Evolutionary conservation across 352 stramenopile species (phyloP).

Genomic region (Globisporangium abappressorium): DNA sequence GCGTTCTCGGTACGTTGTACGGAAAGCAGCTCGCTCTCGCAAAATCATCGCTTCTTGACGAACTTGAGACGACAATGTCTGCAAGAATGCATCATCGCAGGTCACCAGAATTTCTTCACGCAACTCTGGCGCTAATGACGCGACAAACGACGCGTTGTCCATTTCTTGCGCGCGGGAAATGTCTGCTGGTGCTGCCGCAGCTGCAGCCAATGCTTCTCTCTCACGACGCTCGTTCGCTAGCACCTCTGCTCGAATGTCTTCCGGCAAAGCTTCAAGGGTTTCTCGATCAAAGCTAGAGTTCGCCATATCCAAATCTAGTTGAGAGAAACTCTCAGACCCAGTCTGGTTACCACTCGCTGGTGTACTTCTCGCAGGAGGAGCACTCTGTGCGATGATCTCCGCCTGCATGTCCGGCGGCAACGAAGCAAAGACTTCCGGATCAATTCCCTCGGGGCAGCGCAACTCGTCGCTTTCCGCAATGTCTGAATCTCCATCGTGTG

Average conservation of each 20-base stretch:
- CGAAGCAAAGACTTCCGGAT: slow-evolving; percentile 95
- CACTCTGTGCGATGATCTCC: slow-evolving; percentile 90
- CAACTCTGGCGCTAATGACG: slow-evolving; percentile 93
- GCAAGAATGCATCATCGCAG: slow-evolving; percentile 94
- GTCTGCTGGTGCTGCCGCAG: slow-evolving; percentile 80
- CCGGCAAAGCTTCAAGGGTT: slow-evolving; percentile 94
- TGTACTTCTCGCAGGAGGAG: slow-evolving; percentile 29
- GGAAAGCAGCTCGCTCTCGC: slow-evolving; percentile 89
- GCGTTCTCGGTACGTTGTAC: slow-evolving; percentile 61
- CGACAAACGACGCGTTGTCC: slow-evolving; percentile 98
- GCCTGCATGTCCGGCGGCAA: slow-evolving; percentile 96
- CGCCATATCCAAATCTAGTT: slow-evolving; percentile 80
- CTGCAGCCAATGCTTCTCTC: slow-evolving; percentile 68
- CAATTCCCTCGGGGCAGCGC: slow-evolving; percentile 93
- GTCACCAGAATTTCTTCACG: slow-evolving; percentile 96
- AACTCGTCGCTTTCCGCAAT: slow-evolving; percentile 17
- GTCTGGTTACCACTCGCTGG: slow-evolving; percentile 17
- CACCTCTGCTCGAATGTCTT: slow-evolving; percentile 96
- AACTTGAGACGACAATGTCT: slow-evolving; percentile 92
- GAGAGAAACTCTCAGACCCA: slow-evolving; percentile 64
- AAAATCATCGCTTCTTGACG: slow-evolving; percentile 95
- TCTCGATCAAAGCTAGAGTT: slow-evolving; percentile 94
- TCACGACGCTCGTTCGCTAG: slow-evolving; percentile 95
- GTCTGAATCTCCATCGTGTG: neutral
- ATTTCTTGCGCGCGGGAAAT: slow-evolving; percentile 96